Percentiles rank a stretch among this genome's conserved stretches.
phyloP scores from a whole-genome alignment of 345 rosid genomes.

The Linum usitatissimum region DNA sequence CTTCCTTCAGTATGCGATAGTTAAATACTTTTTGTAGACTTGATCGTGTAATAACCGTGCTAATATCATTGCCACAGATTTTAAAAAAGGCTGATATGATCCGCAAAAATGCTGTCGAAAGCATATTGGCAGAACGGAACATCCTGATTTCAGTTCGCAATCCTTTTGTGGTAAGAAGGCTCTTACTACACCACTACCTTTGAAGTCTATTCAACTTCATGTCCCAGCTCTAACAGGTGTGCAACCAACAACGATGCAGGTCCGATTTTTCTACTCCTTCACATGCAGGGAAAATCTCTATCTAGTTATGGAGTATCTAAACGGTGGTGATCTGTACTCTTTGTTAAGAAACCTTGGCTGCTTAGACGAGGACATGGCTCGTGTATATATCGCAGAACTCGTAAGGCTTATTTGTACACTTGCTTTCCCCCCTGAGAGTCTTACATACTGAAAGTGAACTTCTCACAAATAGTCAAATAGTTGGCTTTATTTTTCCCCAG shows the following conservation, averaged over 20 bases:
- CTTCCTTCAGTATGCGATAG: slow-evolving; percentile 10
- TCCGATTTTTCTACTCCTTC: slow-evolving; percentile 93
- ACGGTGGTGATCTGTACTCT: slow-evolving; percentile 96
- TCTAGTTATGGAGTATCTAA: slow-evolving; percentile 94
- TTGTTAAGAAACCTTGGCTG: slow-evolving; percentile 79
- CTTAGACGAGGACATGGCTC: slow-evolving; percentile 91
- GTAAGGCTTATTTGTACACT: slow-evolving; percentile 40
- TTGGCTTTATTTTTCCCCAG: slow-evolving; percentile 39
- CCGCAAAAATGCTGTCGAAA: slow-evolving; percentile 94
- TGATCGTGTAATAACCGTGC: slow-evolving; percentile 5
- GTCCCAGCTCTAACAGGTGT: slow-evolving; percentile 17
- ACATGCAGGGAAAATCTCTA: slow-evolving; percentile 96
- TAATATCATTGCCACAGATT: slow-evolving; percentile 41
- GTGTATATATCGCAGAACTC: slow-evolving; percentile 85
- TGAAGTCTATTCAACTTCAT: slow-evolving; percentile 10
- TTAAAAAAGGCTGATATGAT: slow-evolving; percentile 94
- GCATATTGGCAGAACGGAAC: slow-evolving; percentile 89
- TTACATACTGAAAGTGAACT: slow-evolving; percentile 11
- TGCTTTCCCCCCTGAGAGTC: slow-evolving; percentile 1
- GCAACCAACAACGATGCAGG: slow-evolving; percentile 48
- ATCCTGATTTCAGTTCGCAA: slow-evolving; percentile 86
- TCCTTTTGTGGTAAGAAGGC: slow-evolving; percentile 86
- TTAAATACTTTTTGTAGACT: background rate
- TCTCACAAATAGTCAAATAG: slow-evolving; percentile 25
- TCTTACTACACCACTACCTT: background rate